Conservation (phyloP, 2,329 filamentous ascomycete species). For the Fusarium coicis region DNA sequence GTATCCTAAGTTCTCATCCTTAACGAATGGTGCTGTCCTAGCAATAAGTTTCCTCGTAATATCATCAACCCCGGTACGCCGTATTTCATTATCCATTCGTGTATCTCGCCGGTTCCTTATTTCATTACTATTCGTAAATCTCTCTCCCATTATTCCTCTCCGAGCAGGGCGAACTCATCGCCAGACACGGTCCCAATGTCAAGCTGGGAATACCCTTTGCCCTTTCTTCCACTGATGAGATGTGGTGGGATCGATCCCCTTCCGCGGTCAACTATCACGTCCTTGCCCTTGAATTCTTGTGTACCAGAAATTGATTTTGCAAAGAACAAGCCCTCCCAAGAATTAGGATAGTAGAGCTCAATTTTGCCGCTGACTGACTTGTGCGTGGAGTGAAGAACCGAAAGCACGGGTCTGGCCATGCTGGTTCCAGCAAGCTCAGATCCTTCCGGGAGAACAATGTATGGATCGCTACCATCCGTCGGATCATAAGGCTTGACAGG, state of each 20-base stretch:
- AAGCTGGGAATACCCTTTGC: constrained; percentile 50
- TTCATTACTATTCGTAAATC: not conserved
- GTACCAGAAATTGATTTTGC: constrained; percentile 55
- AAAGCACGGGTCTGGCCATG: constrained; percentile 40
- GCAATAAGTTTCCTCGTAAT: not conserved
- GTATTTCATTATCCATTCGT: not conserved
- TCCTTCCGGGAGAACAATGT: constrained; percentile 24
- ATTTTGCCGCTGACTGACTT: constrained; percentile 57
- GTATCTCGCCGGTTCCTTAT: not conserved
- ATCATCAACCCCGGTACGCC: constrained; percentile 18
- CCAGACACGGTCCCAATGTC: constrained; percentile 48
- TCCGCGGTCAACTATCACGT: constrained; percentile 52
- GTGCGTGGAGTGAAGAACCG: constrained; percentile 55
- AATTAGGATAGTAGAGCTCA: constrained; percentile 56
- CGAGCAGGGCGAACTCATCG: constrained; percentile 43
- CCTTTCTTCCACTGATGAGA: constrained; percentile 54
- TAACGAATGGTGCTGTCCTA: constrained; percentile 23
- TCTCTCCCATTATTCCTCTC: constrained; percentile 11
- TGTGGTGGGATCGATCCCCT: constrained; percentile 47
- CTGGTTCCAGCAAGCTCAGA: not conserved
- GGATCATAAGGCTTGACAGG: constrained; percentile 31
- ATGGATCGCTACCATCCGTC: constrained; percentile 32
- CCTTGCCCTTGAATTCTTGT: constrained; percentile 55
- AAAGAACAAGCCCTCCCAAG: constrained; percentile 60
- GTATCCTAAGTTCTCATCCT: constrained; percentile 8